phyloP scores from a whole-genome alignment of 2,329 filamentous ascomycete genomes.

The Talaromyces piceae region DNA sequence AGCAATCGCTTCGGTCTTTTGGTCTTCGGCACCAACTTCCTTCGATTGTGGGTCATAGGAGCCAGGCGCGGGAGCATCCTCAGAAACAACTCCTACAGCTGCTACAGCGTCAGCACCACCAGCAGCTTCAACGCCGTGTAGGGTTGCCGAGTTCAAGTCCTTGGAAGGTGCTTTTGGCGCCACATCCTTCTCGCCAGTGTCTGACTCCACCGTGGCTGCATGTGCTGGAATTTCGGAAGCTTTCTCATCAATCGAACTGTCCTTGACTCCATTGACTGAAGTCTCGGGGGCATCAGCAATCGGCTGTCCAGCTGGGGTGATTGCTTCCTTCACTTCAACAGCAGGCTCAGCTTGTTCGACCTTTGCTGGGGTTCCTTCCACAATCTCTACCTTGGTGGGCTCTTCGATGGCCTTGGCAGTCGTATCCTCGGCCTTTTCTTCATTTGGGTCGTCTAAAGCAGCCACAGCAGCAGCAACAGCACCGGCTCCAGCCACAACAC shows the following conservation, averaged over 20 bases:
- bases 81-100: slow-evolving; percentile 8
- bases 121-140: slow-evolving; percentile 4
- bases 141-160: slow-evolving; percentile 4
- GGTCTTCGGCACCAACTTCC: neutral
- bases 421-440: slow-evolving; percentile 4
- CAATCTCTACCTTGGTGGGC: neutral
- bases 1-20: slow-evolving; percentile 1
- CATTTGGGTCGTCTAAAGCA: slow-evolving; percentile 15
- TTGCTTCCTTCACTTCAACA: neutral
- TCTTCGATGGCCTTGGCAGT: neutral
- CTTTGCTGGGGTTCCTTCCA: neutral
- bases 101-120: slow-evolving; percentile 6
- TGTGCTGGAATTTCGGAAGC: neutral
- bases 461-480: slow-evolving; percentile 10
- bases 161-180: slow-evolving; percentile 13
- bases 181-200: neutral
- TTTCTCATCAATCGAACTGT: neutral
- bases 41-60: slow-evolving; percentile 12
- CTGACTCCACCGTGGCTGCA: neutral
- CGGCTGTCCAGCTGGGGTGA: neutral
- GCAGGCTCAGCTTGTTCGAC: neutral
- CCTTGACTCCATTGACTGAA: neutral
- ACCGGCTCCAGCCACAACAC: slow-evolving; percentile 14
- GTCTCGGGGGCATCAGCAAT: neutral
- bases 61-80: neutral